Conservation (phyloP, 441 rosid genomes). For the Cnidoscolus chayamansa region DNA sequence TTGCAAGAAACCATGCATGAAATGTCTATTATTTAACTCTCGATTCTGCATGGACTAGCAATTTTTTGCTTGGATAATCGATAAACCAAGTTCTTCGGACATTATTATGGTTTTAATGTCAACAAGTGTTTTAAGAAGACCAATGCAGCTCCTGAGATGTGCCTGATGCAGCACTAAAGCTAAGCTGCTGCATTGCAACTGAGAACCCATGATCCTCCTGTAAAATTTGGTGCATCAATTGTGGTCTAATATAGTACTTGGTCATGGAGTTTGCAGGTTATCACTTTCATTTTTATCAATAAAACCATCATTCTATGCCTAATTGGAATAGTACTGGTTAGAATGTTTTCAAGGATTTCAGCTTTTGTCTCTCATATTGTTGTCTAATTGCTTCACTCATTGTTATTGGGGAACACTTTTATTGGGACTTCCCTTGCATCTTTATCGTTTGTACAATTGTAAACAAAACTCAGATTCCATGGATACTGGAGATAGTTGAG, state of each 20-base stretch:
- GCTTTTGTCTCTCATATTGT: slow-evolving; percentile 35
- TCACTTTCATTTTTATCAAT: slow-evolving; percentile 26
- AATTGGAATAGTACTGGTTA: slow-evolving; percentile 24
- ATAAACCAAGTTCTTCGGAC: too few species aligned
- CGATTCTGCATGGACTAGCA: neutral
- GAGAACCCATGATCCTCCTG: slow-evolving; percentile 37
- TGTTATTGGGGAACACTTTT: slow-evolving; percentile 30
- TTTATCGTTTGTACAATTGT: neutral
- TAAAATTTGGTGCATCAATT: slow-evolving; percentile 39
- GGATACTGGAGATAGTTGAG: slow-evolving; percentile 51
- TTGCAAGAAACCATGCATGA: slow-evolving; percentile 6
- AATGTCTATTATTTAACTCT: neutral
- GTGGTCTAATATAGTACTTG: slow-evolving; percentile 29
- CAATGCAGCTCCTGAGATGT: slow-evolving; percentile 31
- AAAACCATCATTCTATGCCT: slow-evolving; percentile 29
- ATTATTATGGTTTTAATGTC: slow-evolving; percentile 10
- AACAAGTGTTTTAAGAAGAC: slow-evolving; percentile 22
- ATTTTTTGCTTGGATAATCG: slow-evolving; percentile 15
- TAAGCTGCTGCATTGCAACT: slow-evolving; percentile 44
- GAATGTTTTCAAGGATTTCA: slow-evolving; percentile 29
- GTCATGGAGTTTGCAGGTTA: slow-evolving; percentile 28
- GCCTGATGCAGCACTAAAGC: slow-evolving; percentile 18
- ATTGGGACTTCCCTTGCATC: slow-evolving; percentile 29
- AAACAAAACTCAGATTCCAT: too few species aligned
- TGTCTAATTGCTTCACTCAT: neutral